Evolutionary conservation across 2,329 filamentous ascomycete species (phyloP).

Genomic region (Sarocladium brachiariae): DNA sequence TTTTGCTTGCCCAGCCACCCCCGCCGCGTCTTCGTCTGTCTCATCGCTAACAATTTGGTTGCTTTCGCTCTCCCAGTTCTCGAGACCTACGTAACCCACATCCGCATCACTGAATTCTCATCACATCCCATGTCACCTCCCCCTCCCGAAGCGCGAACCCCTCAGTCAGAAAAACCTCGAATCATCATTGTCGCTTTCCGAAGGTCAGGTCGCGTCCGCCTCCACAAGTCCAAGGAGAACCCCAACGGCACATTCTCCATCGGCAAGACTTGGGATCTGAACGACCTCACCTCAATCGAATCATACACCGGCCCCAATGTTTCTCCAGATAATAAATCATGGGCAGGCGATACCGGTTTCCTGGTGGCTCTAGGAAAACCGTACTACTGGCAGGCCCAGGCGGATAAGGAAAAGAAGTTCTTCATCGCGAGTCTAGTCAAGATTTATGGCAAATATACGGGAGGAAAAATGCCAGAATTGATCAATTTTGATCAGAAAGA

Average conservation of each 20-base stretch:
- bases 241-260: constrained; percentile 91
- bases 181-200: constrained; percentile 91
- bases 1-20: neutral
- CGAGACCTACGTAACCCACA: constrained; percentile 98
- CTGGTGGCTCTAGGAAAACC: constrained; percentile 84
- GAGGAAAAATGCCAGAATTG: constrained; percentile 72
- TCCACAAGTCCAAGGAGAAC: constrained; percentile 98
- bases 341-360: constrained; percentile 81
- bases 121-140: constrained; percentile 76
- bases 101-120: constrained; percentile 82
- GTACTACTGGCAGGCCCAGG: constrained; percentile 95
- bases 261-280: constrained; percentile 95
- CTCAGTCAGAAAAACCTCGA: constrained; percentile 76
- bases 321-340: constrained; percentile 57
- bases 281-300: constrained; percentile 78
- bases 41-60: constrained; percentile 9
- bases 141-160: constrained; percentile 64
- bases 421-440: constrained; percentile 96
- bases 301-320: constrained; percentile 63
- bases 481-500: constrained; percentile 77
- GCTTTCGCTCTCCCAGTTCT: constrained; percentile 28
- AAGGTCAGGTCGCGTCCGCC: constrained; percentile 83
- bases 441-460: constrained; percentile 94
- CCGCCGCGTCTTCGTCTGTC: constrained; percentile 11
- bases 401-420: constrained; percentile 95